phyloP scores from a whole-genome alignment of 208 protist genomes.

The Crithidia thermophila region DNA sequence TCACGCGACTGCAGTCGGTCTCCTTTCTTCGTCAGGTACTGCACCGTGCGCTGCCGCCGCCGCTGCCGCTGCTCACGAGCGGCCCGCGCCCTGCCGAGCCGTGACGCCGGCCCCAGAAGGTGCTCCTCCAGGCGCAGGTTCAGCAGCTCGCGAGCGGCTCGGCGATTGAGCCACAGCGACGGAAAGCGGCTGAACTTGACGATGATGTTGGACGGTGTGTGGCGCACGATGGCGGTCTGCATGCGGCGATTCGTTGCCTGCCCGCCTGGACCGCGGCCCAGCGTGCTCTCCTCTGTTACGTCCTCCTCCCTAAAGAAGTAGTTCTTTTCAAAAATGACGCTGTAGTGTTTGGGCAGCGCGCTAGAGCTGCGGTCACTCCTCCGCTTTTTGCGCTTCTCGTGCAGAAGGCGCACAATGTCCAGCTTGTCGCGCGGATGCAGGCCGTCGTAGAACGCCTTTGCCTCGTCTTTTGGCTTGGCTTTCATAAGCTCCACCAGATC shows the following conservation, averaged over 20 bases:
- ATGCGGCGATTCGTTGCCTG: conserved; percentile 89
- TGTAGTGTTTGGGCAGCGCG: conserved; percentile 61
- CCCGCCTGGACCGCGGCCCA: conserved; percentile 81
- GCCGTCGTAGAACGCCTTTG: conserved; percentile 40
- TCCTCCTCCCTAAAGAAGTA: conserved; percentile 89
- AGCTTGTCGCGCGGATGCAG: conserved; percentile 71
- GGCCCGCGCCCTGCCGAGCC: conserved; percentile 37
- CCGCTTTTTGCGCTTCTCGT: conserved; percentile 36
- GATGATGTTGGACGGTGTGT: conserved; percentile 62
- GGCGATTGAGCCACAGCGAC: conserved; percentile 87
- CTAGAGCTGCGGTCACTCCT: conserved; percentile 18
- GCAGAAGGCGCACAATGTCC: conserved; percentile 63
- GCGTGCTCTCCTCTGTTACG: conserved; percentile 70
- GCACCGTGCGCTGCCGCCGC: conserved; percentile 25
- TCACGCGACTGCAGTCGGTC: conserved; percentile 33
- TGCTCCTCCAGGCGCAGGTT: conserved; percentile 78
- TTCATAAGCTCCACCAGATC: conserved; percentile 61
- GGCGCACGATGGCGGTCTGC: conserved; percentile 82
- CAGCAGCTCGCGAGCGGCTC: conserved; percentile 74
- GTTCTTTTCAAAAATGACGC: conserved; percentile 55
- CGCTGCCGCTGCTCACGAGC: conserved; percentile 28
- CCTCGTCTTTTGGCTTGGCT: conserved; percentile 28
- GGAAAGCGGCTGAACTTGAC: conserved; percentile 88
- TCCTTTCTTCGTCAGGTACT: conserved; percentile 39
- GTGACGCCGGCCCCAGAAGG: conserved; percentile 54